A percentile compares a stretch with the other conserved stretches of the same genome.
Conservation (phyloP, 2,329 filamentous ascomycete species). For the Cladosporium sp. region DNA sequence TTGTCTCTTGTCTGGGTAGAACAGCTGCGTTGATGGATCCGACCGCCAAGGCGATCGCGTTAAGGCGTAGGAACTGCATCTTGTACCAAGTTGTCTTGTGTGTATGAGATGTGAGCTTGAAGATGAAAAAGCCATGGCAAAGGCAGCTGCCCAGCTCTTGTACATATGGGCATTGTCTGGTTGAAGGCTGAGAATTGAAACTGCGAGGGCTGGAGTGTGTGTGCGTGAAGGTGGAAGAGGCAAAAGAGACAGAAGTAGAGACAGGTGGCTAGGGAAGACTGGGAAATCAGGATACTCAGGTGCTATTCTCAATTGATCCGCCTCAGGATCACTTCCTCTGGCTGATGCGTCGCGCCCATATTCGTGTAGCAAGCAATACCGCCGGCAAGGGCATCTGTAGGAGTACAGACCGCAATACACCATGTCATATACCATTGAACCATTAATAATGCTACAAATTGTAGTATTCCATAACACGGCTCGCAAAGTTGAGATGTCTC, state of each 20-base stretch:
- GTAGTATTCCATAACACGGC: not conserved
- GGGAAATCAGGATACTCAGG: not conserved
- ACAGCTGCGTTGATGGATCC: slow-evolving; percentile 3
- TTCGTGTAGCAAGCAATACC: no score
- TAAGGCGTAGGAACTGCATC: slow-evolving; percentile 7
- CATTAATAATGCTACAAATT: no score
- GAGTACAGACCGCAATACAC: no score
- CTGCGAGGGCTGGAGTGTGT: slow-evolving; percentile 4
- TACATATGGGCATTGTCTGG: not conserved
- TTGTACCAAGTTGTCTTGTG: not conserved
- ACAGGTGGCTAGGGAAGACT: slow-evolving; percentile 7
- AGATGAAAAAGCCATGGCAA: slow-evolving; percentile 3
- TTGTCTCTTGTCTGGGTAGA: slow-evolving; percentile 7
- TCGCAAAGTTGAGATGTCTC: slow-evolving; percentile 1
- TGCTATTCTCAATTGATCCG: not conserved
- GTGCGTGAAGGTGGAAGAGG: not conserved
- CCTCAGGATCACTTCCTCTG: no score
- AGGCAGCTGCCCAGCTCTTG: not conserved
- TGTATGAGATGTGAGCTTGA: not conserved
- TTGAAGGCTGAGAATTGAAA: slow-evolving; percentile 12
- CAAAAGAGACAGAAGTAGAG: not conserved
- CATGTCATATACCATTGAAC: no score
- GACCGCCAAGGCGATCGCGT: slow-evolving; percentile 1
- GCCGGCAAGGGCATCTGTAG: no score
- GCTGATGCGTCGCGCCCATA: no score